A percentile compares a stretch with the other conserved stretches of the same genome.
Conservation (phyloP, 371 early-diverging fungal species). For the Mucor circinelloides region DNA sequence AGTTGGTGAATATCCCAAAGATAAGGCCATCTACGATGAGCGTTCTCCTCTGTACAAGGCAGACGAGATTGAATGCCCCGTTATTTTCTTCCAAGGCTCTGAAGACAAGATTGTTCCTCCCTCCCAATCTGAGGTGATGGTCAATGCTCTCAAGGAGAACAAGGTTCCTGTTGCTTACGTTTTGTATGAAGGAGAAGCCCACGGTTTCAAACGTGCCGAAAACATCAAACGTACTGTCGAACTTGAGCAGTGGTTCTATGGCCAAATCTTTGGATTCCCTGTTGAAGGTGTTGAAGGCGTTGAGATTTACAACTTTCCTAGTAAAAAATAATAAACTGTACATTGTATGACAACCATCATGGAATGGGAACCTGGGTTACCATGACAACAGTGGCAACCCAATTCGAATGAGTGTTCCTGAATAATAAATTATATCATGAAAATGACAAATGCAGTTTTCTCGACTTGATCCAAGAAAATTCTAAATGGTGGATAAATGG, state of each 20-base stretch:
- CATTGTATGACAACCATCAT: not conserved
- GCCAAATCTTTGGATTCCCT: slow-evolving; percentile 51
- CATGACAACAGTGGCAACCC: not conserved
- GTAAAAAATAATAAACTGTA: slow-evolving; percentile 18
- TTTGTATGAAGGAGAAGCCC: slow-evolving; percentile 73
- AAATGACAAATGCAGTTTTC: not conserved
- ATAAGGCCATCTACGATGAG: slow-evolving; percentile 53
- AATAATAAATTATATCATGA: not conserved
- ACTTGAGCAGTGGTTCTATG: slow-evolving; percentile 57
- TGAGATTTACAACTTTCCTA: slow-evolving; percentile 40
- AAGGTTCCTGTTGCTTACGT: slow-evolving; percentile 70
- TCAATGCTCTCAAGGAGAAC: slow-evolving; percentile 61
- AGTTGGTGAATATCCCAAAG: slow-evolving; percentile 69
- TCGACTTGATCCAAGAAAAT: not conserved
- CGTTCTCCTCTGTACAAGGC: slow-evolving; percentile 63
- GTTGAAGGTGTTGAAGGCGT: slow-evolving; percentile 49
- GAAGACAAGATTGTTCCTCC: slow-evolving; percentile 83
- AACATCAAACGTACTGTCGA: slow-evolving; percentile 54
- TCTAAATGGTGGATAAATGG: not conserved
- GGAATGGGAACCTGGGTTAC: not conserved
- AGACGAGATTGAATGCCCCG: slow-evolving; percentile 65
- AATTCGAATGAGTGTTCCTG: not conserved
- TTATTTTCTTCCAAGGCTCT: slow-evolving; percentile 74
- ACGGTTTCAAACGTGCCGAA: slow-evolving; percentile 60
- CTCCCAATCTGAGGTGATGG: slow-evolving; percentile 75